These are phyloP conservation scores for Trypanosoma cruzi DNA, from an alignment of 208 protist genomes.

Conservation along the genomic window DNA sequence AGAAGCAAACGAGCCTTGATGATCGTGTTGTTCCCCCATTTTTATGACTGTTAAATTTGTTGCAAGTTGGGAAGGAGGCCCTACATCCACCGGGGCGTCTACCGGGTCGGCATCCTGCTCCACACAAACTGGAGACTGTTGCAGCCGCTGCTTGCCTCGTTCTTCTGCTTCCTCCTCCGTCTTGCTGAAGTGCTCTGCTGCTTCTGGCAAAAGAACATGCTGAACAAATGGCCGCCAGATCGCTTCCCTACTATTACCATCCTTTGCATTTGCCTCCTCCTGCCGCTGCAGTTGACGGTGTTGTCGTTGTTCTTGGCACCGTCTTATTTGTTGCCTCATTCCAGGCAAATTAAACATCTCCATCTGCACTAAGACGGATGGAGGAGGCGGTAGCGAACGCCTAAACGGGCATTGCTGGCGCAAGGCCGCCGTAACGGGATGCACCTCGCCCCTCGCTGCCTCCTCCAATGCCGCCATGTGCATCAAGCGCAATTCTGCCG, in stretches of 20 bases:
- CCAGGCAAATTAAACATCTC: constrained; percentile 19
- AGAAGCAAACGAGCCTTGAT: neutral
- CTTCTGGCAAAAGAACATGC: too few species aligned
- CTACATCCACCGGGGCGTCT: neutral
- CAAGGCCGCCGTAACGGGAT: constrained; percentile 1
- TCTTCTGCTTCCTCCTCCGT: too few species aligned
- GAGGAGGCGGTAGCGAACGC: constrained; percentile 38
- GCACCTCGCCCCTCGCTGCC: neutral
- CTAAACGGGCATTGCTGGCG: constrained; percentile 10
- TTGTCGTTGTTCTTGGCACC: neutral
- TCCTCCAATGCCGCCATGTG: neutral
- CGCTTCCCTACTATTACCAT: neutral
- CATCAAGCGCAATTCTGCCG: neutral
- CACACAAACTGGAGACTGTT: too few species aligned
- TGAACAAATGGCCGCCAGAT: too few species aligned
- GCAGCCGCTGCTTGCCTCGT: too few species aligned
- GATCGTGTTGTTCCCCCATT: neutral
- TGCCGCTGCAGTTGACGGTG: neutral
- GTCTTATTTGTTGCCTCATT: neutral
- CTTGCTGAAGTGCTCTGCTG: too few species aligned
- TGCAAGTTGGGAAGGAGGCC: neutral
- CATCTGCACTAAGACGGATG: constrained; percentile 35
- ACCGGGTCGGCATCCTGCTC: too few species aligned
- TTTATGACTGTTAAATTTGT: neutral
- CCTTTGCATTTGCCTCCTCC: neutral